Conservation (phyloP, 805 yeast species). For the Maudiozyma barnettii region DNA sequence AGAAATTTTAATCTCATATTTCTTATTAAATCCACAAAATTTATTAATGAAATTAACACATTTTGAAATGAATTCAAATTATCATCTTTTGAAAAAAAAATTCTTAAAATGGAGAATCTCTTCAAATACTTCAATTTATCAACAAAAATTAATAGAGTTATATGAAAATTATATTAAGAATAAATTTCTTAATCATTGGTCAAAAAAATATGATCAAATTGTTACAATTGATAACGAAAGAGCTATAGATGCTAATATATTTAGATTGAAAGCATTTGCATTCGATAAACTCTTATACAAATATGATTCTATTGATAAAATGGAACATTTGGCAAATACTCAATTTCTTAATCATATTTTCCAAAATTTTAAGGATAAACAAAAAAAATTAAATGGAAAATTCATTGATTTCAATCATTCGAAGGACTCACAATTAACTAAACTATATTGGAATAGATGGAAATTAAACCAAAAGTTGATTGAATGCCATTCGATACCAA, state of each 20-base stretch:
- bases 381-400: neutral
- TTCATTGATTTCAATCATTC: neutral
- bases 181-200: constrained; percentile 5
- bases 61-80: constrained; percentile 10
- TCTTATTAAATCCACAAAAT: constrained; percentile 21
- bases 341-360: constrained; percentile 16
- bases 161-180: constrained; percentile 7
- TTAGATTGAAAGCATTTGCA: constrained; percentile 10
- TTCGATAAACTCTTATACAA: constrained; percentile 14
- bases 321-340: constrained; percentile 17
- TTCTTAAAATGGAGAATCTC: constrained; percentile 15
- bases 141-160: neutral
- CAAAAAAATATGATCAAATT: neutral
- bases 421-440: neutral
- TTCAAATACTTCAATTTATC: neutral
- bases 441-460: neutral
- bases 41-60: constrained; percentile 16
- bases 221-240: neutral
- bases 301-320: constrained; percentile 11
- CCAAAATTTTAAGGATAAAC: constrained; percentile 6
- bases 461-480: neutral
- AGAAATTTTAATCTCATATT: constrained; percentile 11
- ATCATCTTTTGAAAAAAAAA: constrained; percentile 3
- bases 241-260: constrained; percentile 10
- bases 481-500: neutral